Evolutionary conservation across 768 basidiomycete genomes (phyloP).

Genomic region (Suillus decipiens): DNA sequence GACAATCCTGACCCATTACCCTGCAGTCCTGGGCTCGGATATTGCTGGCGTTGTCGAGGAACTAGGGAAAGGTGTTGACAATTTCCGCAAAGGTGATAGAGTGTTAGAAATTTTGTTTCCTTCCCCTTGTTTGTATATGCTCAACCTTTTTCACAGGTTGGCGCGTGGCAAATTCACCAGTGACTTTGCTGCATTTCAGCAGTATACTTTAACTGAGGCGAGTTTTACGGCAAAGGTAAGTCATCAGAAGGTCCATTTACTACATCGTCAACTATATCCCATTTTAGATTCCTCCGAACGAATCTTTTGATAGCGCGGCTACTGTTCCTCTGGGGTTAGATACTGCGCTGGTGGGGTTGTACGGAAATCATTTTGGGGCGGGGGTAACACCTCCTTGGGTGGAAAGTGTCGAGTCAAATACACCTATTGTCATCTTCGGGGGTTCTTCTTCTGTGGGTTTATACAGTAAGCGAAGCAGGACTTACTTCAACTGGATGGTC

Average conservation of each 20-base stretch:
- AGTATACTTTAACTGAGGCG: conserved; percentile 37
- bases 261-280: neutral
- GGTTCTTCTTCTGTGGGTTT: conserved; percentile 52
- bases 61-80: conserved; percentile 39
- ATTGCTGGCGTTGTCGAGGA: conserved; percentile 41
- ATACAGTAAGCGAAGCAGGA: conserved; percentile 34
- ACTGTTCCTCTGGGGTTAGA: conserved; percentile 49
- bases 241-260: neutral
- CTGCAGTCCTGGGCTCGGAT: conserved; percentile 38
- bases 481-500: conserved; percentile 10
- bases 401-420: conserved; percentile 38
- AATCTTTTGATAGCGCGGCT: conserved; percentile 46
- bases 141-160: conserved; percentile 29
- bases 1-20: conserved; percentile 34
- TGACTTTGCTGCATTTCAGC: conserved; percentile 40
- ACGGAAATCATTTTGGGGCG: conserved; percentile 38
- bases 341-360: conserved; percentile 50
- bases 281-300: conserved; percentile 43
- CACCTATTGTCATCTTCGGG: conserved; percentile 48
- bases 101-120: conserved; percentile 31
- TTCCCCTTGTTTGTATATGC: conserved; percentile 18
- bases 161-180: conserved; percentile 30
- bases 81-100: conserved; percentile 40
- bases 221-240: conserved; percentile 40
- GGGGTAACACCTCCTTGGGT: conserved; percentile 41